phyloP scores from a whole-genome alignment of 1,139 yeast species.

The Saccharomyces hybrid region DNA sequence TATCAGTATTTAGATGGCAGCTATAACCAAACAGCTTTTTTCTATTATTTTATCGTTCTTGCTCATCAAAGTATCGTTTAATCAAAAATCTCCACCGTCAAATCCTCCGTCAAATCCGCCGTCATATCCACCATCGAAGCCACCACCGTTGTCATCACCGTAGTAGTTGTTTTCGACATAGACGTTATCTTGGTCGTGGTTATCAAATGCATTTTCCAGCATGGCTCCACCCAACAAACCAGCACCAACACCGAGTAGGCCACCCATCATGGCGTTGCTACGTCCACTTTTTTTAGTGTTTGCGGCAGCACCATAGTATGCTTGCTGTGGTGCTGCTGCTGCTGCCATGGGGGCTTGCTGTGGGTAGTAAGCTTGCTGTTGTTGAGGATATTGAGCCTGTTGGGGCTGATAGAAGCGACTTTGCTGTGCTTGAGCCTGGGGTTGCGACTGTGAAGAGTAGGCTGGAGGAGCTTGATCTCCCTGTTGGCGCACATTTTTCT shows the following conservation, averaged over 20 bases:
- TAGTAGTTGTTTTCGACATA: slow-evolving; percentile 30
- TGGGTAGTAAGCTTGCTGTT: background rate
- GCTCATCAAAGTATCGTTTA: background rate
- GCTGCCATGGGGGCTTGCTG: slow-evolving; percentile 5
- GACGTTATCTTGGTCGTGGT: slow-evolving; percentile 10
- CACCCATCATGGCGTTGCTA: slow-evolving; percentile 36
- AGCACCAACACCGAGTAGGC: slow-evolving; percentile 70
- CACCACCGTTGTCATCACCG: slow-evolving; percentile 15
- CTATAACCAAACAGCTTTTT: background rate
- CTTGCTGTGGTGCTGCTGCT: slow-evolving; percentile 13
- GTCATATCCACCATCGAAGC: slow-evolving; percentile 23
- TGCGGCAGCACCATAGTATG: slow-evolving; percentile 28
- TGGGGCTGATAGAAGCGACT: slow-evolving; percentile 5
- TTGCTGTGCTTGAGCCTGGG: slow-evolving; percentile 4
- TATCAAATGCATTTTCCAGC: slow-evolving; percentile 33
- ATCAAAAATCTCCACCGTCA: slow-evolving; percentile 11
- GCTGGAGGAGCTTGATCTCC: slow-evolving; percentile 4
- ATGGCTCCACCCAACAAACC: slow-evolving; percentile 73
- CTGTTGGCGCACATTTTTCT: slow-evolving; percentile 16
- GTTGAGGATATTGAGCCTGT: slow-evolving; percentile 7
- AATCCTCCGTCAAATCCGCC: slow-evolving; percentile 11
- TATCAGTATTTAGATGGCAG: background rate
- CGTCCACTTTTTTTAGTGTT: slow-evolving; percentile 21
- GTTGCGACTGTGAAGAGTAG: slow-evolving; percentile 7
- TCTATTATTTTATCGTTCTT: background rate